Percentiles rank a stretch among this genome's conserved stretches.
These are phyloP conservation scores for Carex myosuroides DNA, from an alignment of 176 grass and related monocot species.

Conservation along the genomic window DNA sequence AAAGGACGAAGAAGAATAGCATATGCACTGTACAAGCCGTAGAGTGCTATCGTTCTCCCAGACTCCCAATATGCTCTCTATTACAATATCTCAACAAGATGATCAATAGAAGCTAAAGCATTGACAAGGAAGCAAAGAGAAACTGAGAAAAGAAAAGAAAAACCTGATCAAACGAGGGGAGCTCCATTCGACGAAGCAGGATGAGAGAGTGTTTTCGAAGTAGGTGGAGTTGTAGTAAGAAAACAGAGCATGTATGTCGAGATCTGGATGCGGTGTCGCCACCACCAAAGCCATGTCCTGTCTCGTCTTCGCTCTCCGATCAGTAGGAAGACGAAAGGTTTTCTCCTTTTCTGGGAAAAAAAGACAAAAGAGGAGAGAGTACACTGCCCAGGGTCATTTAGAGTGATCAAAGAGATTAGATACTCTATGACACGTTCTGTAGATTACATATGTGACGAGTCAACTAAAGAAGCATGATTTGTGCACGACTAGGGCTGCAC, in stretches of 20 bases:
- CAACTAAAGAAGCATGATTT: neutral
- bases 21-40: neutral
- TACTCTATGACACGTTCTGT: neutral
- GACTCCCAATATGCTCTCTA: neutral
- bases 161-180: constrained; percentile 24
- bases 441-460: neutral
- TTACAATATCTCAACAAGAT: neutral
- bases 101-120: neutral
- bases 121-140: neutral
- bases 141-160: neutral
- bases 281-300: constrained; percentile 1
- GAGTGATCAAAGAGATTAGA: neutral
- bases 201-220: constrained; percentile 45
- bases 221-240: constrained; percentile 49
- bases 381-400: neutral
- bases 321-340: neutral
- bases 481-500: too few species aligned
- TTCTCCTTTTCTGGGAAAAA: neutral
- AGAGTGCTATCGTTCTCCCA: neutral
- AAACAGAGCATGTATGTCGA: constrained; percentile 47
- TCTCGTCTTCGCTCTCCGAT: neutral
- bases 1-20: neutral
- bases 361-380: neutral
- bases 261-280: constrained; percentile 26
- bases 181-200: constrained; percentile 41